Conservation (phyloP, 2,329 filamentous ascomycete species). For the Dothideomycetidae sp. region DNA sequence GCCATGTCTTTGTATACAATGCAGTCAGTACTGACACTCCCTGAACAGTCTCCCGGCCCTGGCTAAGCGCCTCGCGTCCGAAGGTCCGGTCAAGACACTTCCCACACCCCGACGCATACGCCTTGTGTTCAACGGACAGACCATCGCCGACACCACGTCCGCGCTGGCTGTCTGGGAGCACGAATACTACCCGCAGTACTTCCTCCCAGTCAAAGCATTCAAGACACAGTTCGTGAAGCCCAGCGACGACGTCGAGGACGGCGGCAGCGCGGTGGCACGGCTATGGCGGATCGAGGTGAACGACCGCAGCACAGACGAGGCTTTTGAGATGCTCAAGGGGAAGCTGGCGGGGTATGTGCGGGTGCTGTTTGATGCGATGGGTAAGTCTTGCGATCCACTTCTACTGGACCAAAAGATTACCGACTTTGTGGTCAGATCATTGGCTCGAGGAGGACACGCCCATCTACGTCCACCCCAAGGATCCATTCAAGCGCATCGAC, state of each 20-base stretch:
- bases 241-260: constrained; percentile 13
- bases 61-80: constrained; percentile 26
- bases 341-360: constrained; percentile 9
- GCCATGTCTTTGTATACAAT: too few species aligned
- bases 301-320: constrained; percentile 19
- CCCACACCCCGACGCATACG: constrained; percentile 21
- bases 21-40: too few species aligned
- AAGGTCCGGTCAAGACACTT: constrained; percentile 25
- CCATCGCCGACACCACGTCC: constrained; percentile 22
- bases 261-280: constrained; percentile 14
- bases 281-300: constrained; percentile 16
- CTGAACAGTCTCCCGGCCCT: constrained; percentile 29
- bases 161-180: constrained; percentile 30
- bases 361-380: constrained; percentile 10
- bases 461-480: constrained; percentile 50
- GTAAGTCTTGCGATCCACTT: constrained; percentile 4
- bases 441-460: constrained; percentile 47
- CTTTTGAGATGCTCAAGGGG: constrained; percentile 17
- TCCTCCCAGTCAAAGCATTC: constrained; percentile 16
- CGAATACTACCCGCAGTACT: constrained; percentile 33
- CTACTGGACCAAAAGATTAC: too few species aligned
- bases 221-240: constrained; percentile 8
- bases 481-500: constrained; percentile 52
- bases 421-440: constrained; percentile 21
- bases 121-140: constrained; percentile 20